Percentiles rank a stretch among this genome's conserved stretches.
Conservation (phyloP, 768 basidiomycete species). For the Strobilomyces echinocephalus region DNA sequence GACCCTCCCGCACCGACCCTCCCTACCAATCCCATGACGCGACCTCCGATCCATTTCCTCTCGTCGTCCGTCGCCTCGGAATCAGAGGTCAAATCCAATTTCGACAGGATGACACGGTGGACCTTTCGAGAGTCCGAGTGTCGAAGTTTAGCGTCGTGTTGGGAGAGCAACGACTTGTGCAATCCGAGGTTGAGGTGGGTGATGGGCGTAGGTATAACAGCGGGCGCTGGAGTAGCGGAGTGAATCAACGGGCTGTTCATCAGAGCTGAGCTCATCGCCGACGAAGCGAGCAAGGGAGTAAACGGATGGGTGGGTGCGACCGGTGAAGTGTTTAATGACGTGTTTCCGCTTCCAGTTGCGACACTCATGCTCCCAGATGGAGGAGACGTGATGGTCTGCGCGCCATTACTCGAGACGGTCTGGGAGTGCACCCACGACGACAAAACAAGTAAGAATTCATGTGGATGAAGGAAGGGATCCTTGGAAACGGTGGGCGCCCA, state of each 20-base stretch:
- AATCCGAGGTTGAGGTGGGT: conserved; percentile 24
- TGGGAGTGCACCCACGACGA: conserved; percentile 26
- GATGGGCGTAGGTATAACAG: not conserved
- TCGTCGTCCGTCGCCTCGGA: conserved; percentile 31
- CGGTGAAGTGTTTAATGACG: conserved; percentile 20
- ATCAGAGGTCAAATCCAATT: conserved; percentile 41
- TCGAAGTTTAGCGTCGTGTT: conserved; percentile 28
- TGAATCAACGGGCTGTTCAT: conserved; percentile 6
- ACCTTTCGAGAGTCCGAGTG: conserved; percentile 55
- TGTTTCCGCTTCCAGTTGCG: conserved; percentile 8
- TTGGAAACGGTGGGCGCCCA: conserved; percentile 51
- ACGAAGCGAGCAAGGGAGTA: not conserved
- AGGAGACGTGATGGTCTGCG: conserved; percentile 19
- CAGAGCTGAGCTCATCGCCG: conserved; percentile 7
- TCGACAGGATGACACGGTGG: conserved; percentile 56
- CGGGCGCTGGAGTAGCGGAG: conserved; percentile 6
- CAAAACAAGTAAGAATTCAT: conserved; percentile 51
- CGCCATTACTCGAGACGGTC: conserved; percentile 5
- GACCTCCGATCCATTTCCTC: conserved; percentile 28
- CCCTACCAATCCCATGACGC: conserved; percentile 39
- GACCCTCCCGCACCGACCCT: conserved; percentile 29
- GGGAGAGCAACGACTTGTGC: conserved; percentile 20
- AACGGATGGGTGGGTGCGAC: conserved; percentile 6
- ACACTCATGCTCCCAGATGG: conserved; percentile 14
- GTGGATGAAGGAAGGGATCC: conserved; percentile 75